Evolutionary conservation across 805 yeast genomes (phyloP).

Genomic region (Zygoascus biomembranicola): DNA sequence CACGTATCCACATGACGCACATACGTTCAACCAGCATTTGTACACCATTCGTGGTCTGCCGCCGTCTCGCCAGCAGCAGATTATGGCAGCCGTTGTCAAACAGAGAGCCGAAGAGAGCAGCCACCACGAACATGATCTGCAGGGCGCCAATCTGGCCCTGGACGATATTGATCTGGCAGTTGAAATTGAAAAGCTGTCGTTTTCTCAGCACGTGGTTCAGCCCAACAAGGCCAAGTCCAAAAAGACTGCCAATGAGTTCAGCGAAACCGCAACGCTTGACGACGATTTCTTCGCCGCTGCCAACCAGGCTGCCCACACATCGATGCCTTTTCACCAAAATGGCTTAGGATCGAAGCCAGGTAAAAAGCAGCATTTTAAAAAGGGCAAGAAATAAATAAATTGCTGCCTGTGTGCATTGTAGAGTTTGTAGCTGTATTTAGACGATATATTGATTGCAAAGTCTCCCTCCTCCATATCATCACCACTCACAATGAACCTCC

Average conservation of each 20-base stretch:
- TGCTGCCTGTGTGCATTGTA: background rate
- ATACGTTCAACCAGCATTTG: constrained; percentile 69
- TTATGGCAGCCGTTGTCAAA: constrained; percentile 43
- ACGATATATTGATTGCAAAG: too few relatives aligned
- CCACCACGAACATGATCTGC: constrained; percentile 28
- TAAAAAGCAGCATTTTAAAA: constrained; percentile 68
- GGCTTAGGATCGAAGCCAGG: constrained; percentile 23
- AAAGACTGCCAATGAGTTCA: constrained; percentile 31
- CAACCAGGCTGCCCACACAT: constrained; percentile 51
- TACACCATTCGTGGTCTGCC: constrained; percentile 61
- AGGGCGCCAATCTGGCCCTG: constrained; percentile 29
- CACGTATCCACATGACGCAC: constrained; percentile 33
- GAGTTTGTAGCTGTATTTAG: too few relatives aligned
- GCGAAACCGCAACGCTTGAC: constrained; percentile 74
- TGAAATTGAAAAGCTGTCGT: constrained; percentile 65
- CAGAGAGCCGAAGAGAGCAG: background rate
- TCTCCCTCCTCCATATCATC: background rate
- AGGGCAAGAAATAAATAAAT: constrained; percentile 44
- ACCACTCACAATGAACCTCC: background rate
- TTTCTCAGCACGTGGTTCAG: constrained; percentile 51
- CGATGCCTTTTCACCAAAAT: constrained; percentile 60
- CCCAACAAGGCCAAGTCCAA: background rate
- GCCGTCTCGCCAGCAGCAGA: constrained; percentile 63
- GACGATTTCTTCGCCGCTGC: constrained; percentile 74
- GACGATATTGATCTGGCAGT: constrained; percentile 53